Evolutionary conservation across 768 basidiomycete genomes (phyloP).

Genomic region (Suillus discolor): DNA sequence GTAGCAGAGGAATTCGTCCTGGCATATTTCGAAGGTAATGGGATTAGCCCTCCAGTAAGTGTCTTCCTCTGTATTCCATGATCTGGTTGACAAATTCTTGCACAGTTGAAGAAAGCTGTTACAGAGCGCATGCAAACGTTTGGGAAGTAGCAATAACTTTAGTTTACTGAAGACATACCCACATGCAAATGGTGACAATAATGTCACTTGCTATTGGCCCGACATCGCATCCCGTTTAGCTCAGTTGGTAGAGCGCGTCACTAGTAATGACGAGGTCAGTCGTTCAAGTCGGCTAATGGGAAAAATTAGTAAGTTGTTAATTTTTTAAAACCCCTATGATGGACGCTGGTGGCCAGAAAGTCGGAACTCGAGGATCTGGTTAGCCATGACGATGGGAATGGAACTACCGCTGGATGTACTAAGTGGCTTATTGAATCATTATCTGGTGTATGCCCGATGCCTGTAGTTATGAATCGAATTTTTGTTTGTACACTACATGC

Average conservation of each 20-base stretch:
- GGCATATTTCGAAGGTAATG: conserved; percentile 73
- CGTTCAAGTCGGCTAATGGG: conserved; percentile 62
- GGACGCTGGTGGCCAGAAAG: no score
- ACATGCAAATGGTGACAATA: not conserved
- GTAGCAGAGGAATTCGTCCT: conserved; percentile 71
- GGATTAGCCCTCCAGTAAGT: conserved; percentile 68
- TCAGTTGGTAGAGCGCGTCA: conserved; percentile 65
- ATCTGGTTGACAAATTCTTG: conserved; percentile 3
- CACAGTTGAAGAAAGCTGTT: conserved; percentile 32
- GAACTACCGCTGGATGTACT: no score
- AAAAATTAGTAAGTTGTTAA: conserved; percentile 23
- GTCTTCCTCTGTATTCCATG: not conserved
- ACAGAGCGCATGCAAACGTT: conserved; percentile 26
- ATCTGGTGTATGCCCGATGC: no score
- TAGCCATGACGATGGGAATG: no score
- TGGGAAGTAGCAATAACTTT: not conserved
- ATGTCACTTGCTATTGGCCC: not conserved
- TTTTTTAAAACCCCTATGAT: not conserved
- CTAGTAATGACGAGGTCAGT: conserved; percentile 74
- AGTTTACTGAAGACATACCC: not conserved
- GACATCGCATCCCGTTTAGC: conserved; percentile 34
- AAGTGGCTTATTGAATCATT: no score
- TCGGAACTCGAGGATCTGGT: no score
- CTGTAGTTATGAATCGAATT: no score
- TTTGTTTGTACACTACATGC: no score